Base-by-base conservation (phyloP, 2,329 filamentous ascomycete species). In the Neofusicoccum umdonicola region DNA sequence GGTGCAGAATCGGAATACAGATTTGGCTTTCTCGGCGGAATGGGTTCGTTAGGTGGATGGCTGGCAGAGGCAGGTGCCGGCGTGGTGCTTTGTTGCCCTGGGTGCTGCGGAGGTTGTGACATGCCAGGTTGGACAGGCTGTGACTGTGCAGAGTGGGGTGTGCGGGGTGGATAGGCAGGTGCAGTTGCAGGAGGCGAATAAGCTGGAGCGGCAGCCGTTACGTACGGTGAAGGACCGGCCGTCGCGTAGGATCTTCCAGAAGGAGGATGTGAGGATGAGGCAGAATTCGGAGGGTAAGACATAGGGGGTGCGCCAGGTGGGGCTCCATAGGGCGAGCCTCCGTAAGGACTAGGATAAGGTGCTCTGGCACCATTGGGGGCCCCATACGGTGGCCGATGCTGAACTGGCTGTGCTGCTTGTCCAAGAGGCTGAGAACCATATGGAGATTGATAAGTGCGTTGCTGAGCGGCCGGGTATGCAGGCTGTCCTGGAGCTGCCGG, bases 371-470 rank as follows among this genome's bases (percentile, higher is more conserved):
- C 31, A n/a, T 45, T 51, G 47, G 63, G 54, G 35, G 44, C 41
- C n/a, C 50, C 42, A 58, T 65, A 65, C n/a, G 54, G 54, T 8
- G 54, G 47, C 13, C 56, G 56, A 13, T 37, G 63, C 27, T 57
- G 45, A 15, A 19, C 47, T 3, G 63, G 54, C 17, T 65, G 52
- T 19, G 54, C 54, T 47, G 63, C 52, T 42, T 65, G 64, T 62
- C 64, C 64, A 17, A 60, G 44, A 27, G 64, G 56, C 41, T 56
- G 47, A 11, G 57, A 48, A 22, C 51, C 64, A 19, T 65, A 62
- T 15, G 64, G 64, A 13, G 64, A 62, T 27, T 62, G 64, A 31
- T 62, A 62, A n/a, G 56, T 60, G n/a, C 63, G 45, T 61, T 51
- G 63, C 15, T 60, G 63, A 9, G 45, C 56, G 22, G 35, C 37